Base-by-base conservation (phyloP, 257 asterid species). In the Paulownia fortunei region DNA sequence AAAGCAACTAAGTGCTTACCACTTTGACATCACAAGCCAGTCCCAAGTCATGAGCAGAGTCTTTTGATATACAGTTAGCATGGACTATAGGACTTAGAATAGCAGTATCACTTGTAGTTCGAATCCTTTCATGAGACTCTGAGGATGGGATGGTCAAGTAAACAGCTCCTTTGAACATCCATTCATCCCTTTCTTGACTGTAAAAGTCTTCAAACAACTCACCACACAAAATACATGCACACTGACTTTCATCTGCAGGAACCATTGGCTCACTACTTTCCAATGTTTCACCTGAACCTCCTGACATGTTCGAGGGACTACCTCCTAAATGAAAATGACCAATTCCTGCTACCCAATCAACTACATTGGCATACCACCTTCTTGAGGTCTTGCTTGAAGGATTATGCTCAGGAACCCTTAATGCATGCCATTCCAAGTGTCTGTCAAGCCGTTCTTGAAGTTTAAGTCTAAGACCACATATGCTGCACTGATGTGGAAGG, bases 91-190 rank as follows among this genome's bases (percentile, higher is more conserved):
- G 89, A 79, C 85, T 83, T 62, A 72, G 80, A 74, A 69, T 64
- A 52, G 80, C 83, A 77, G 73, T 58, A 51, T 66, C 85, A 42
- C 76, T 59, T 12, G 65, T 21, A 76, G 44, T 59, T 49, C 86
- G 84, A 18, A 73, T 69, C 41, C 64, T 63, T 44, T 82, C 85
- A 34, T 26, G 70, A n/a, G 68, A 66, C 68, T 67, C 75, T 8
- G 73, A 59, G 15, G 79, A 83, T 21, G 87, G 85, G 32, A 41
- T 64, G 59, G 79, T 83, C 82, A 88, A 80, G 82, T 89, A 89
- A 76, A 86, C 85, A 80, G 97, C 96, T 73, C 94, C 98, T 84
- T 76, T 86, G 84, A 89, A 93, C 97, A 92, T 90, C 98, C 98
- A 93, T 58, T 84, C 87, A 69, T 85, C 88, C 58, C 72, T 83